Evolutionary conservation across 2,329 filamentous ascomycete genomes (phyloP).

Genomic region (Aspergillus arachidicola): DNA sequence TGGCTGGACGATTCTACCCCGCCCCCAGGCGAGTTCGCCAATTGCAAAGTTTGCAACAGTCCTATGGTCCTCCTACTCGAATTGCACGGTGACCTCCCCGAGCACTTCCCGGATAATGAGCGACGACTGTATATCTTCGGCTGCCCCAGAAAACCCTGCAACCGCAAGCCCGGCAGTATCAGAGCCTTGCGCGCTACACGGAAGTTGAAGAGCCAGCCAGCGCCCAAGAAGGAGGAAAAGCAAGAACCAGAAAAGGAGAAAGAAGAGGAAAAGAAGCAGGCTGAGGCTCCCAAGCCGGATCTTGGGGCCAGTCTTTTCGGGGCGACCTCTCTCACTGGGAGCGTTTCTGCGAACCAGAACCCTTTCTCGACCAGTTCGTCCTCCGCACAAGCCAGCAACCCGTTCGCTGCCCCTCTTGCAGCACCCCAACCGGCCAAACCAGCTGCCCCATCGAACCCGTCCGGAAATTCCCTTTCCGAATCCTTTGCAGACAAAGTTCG

Average conservation of each 20-base stretch:
- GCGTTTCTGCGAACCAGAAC: slow-evolving; percentile 49
- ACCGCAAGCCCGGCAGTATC: slow-evolving; percentile 79
- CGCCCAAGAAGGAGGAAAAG: slow-evolving; percentile 27
- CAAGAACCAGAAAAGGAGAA: slow-evolving; percentile 16
- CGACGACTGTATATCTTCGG: slow-evolving; percentile 84
- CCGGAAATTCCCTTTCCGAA: slow-evolving; percentile 67
- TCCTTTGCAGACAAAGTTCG: slow-evolving; percentile 73
- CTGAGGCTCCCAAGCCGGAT: slow-evolving; percentile 36
- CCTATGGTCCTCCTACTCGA: slow-evolving; percentile 85
- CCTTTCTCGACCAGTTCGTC: slow-evolving; percentile 54
- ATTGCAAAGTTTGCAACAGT: slow-evolving; percentile 84
- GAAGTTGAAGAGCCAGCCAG: slow-evolving; percentile 41
- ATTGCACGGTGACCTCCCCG: slow-evolving; percentile 85
- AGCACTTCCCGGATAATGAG: slow-evolving; percentile 83
- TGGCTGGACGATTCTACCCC: slow-evolving; percentile 76
- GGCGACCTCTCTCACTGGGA: slow-evolving; percentile 41
- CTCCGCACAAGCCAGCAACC: slow-evolving; percentile 51
- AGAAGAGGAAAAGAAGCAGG: slow-evolving; percentile 19
- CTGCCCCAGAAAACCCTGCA: slow-evolving; percentile 76
- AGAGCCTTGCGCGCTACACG: slow-evolving; percentile 72
- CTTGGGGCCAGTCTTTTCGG: slow-evolving; percentile 66
- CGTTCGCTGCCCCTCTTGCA: slow-evolving; percentile 59
- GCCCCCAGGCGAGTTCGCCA: slow-evolving; percentile 75
- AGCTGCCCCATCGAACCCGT: slow-evolving; percentile 37
- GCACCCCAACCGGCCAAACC: slow-evolving; percentile 39